Base-by-base conservation (phyloP, 202 grass and related monocot species). In the Setaria italica region DNA sequence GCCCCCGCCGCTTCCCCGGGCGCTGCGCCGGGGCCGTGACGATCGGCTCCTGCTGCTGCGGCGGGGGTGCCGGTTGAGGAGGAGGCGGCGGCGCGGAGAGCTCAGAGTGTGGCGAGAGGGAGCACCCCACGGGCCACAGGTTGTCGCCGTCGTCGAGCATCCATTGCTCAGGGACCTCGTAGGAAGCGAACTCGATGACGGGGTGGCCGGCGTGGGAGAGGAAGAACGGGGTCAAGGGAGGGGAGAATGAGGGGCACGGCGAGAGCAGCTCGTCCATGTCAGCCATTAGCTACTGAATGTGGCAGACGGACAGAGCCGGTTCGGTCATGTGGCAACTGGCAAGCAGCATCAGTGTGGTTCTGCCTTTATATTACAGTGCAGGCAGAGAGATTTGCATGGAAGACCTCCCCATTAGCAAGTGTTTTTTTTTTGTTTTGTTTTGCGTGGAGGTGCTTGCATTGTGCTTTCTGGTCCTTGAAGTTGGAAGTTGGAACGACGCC, bases 81-180 rank as follows among this genome's bases (percentile, higher is more conserved):
- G 41, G 57, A 9, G 37, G 46, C 10, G 9, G 51, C 11, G 62
- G 59, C n/a, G 74, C 82, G 6, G 82, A 74, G 20, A 82, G 72
- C 32, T 91, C 90, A 1, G 90, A 86, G 42, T 60, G 41, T 2
- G 73, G 66, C 32, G 86, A 88, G 14, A 78, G 51, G 30, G 85
- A 75, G 35, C 72, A 47, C 10, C 67, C 58, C 43, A 84, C 3
- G 32, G 65, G 47, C 84, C 84, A 83, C 11, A 82, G 10, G 43
- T 46, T 7, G 43, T 66, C 37, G 50, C 79, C 14, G 42, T 46
- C 43, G 43, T 67, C 73, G 20, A 90, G 58, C 50, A 90, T 42
- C 88, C 88, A 90, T 78, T 90, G 79, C 48, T 90, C 88, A 1
- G 88, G 84, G 5, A 90, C 67, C 11, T 90, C 88, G 60, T 74